A percentile compares a stretch with the other conserved stretches of the same genome.
phyloP scores from a whole-genome alignment of 2,329 filamentous ascomycete genomes.

The Pseudogymnoascus sp. region DNA sequence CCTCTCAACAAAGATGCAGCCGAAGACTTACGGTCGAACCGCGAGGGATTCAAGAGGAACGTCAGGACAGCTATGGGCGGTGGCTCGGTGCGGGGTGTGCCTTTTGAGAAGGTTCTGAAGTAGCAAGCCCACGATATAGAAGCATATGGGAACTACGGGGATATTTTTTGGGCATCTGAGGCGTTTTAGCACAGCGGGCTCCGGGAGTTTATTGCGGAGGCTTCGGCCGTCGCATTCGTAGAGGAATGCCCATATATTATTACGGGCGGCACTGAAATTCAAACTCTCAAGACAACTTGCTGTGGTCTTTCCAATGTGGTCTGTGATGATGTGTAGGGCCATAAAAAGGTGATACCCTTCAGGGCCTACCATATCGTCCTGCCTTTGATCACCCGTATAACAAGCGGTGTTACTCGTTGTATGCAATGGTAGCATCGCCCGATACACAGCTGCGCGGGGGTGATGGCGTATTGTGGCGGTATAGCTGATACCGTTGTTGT shows the following conservation, averaged over 20 bases:
- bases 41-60: slow-evolving; percentile 86
- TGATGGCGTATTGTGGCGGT: neutral
- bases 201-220: neutral
- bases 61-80: slow-evolving; percentile 79
- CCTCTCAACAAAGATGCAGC: slow-evolving; percentile 98
- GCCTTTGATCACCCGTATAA: no score
- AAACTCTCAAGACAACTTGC: neutral
- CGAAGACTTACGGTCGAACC: slow-evolving; percentile 77
- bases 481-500: neutral
- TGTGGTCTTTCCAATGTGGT: neutral
- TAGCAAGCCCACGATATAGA: slow-evolving; percentile 30
- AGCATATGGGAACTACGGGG: neutral
- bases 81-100: slow-evolving; percentile 61
- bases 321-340: neutral
- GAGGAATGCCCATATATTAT: neutral
- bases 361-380: no score
- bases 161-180: slow-evolving; percentile 9
- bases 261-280: neutral
- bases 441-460: no score
- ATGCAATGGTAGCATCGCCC: no score
- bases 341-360: no score
- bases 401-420: no score
- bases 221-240: neutral
- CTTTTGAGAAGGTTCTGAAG: slow-evolving; percentile 72
- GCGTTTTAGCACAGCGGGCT: slow-evolving; percentile 9